Base-by-base conservation (phyloP, 2,329 filamentous ascomycete genomes). In the Cytospora mali region DNA sequence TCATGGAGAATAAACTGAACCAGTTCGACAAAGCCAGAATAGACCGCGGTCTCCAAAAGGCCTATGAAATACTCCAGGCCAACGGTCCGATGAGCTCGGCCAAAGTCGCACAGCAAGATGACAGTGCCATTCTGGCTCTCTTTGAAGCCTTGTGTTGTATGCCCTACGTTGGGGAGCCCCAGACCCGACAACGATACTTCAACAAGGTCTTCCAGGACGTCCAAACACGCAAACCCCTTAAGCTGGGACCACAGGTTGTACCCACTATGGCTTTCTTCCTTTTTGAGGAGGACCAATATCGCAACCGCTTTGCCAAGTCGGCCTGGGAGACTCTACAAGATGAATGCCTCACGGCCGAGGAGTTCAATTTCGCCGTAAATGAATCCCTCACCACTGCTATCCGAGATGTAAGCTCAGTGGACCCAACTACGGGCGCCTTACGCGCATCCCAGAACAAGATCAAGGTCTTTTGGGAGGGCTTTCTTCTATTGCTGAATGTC, bases 61-160 rank as follows among this genome's bases (percentile, higher is more conserved):
- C 84, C 4, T 80, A 84, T 58, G 74, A 76, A 13, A 75, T 82
- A 3, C 75, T 83, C 51, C 76, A 80, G 46, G 72, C 76, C 10
- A 78, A 82, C 25, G 76, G 76, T 2, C 71, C 72, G 2, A 84
- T 84, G 72, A 79, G 77, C 53, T 79, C 80, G 48, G 70, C 75
- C 0, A 77, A 79, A 58, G 75, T 84, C 42, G 79, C 79, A 14
- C 76, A 77, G 23, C 73, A 81, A 7, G 76, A 84, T 29, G 77
- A 83, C 1, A 79, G 84, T 29, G 86, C 91, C 7, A 84, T 96
- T 56, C 84, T 95, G 63, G 89, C 92, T 13, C 85, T 98, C 31
- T 97, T 96, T 70, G 94, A 98, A 74, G 89, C 90, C 0, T 79
- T 98, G 57, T 96, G 93, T 73, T 96, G 90, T 74, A 86, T 93